phyloP scores from a whole-genome alignment of 768 basidiomycete species.

The Baorangia bicolor region DNA sequence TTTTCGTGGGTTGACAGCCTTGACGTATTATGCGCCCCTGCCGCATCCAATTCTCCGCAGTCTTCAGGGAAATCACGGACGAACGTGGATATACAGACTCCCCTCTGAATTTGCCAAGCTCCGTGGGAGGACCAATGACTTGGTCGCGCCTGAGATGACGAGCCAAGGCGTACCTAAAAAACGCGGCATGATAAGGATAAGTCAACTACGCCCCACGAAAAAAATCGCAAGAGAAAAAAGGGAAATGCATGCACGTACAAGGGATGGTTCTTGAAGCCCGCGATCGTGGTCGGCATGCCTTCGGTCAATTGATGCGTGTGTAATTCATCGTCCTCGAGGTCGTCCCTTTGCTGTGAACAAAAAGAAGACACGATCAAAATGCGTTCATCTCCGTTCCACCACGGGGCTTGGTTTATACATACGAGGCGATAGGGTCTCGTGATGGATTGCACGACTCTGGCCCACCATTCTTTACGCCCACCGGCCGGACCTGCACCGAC shows the following conservation, averaged over 20 bases:
- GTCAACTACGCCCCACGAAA: neutral
- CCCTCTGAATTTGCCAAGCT: conserved; percentile 89
- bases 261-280: conserved; percentile 96
- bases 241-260: conserved; percentile 44
- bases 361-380: conserved; percentile 6
- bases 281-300: conserved; percentile 89
- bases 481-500: conserved; percentile 46
- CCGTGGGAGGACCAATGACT: conserved; percentile 75
- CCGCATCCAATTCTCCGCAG: conserved; percentile 94
- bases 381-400: conserved; percentile 18
- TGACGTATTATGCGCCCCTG: conserved; percentile 70
- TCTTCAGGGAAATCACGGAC: conserved; percentile 82
- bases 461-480: conserved; percentile 88
- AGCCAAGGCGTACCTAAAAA: conserved; percentile 70
- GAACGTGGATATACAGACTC: conserved; percentile 89
- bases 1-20: conserved; percentile 85
- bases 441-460: conserved; percentile 57
- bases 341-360: conserved; percentile 75
- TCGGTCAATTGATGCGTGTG: conserved; percentile 73
- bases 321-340: conserved; percentile 89
- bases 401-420: conserved; percentile 28
- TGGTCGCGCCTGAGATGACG: conserved; percentile 89
- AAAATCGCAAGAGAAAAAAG: conserved; percentile 26
- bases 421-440: conserved; percentile 83
- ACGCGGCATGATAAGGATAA: conserved; percentile 1